Conservation (phyloP, 257 asterid genomes). For the Forsythia viridissima region DNA sequence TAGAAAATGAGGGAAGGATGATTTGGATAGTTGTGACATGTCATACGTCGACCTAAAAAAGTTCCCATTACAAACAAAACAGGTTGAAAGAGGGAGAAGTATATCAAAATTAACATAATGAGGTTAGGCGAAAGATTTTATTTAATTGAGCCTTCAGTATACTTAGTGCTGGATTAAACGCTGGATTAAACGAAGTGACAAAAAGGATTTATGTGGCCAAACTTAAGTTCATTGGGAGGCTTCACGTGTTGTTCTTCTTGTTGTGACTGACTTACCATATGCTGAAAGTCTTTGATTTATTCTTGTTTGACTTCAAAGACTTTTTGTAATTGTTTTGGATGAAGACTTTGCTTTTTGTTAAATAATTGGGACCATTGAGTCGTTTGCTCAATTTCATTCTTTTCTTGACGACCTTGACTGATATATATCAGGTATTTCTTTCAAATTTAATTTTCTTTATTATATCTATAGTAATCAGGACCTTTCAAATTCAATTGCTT, state of each 20-base stretch:
- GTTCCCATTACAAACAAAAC: neutral
- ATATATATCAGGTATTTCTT: neutral
- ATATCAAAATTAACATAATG: neutral
- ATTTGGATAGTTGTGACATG: neutral
- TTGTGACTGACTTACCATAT: neutral
- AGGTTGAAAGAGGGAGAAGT: neutral
- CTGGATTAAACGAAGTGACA: neutral
- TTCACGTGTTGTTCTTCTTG: neutral
- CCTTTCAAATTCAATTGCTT: neutral
- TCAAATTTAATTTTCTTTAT: neutral
- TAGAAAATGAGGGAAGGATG: neutral
- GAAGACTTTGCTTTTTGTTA: slow-evolving; percentile 6
- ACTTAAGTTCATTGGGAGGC: neutral
- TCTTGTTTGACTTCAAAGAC: neutral
- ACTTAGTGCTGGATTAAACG: too few species aligned
- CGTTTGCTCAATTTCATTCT: neutral
- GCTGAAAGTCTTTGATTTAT: neutral
- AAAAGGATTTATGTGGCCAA: neutral
- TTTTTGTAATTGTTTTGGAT: neutral
- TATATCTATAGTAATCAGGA: neutral
- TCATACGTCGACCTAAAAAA: neutral
- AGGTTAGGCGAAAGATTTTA: neutral
- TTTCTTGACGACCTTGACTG: neutral
- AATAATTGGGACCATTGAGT: neutral
- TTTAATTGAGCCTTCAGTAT: neutral